Base-by-base conservation (phyloP, 1,139 yeast genomes). In the Blastobotrys petasosporus region DNA sequence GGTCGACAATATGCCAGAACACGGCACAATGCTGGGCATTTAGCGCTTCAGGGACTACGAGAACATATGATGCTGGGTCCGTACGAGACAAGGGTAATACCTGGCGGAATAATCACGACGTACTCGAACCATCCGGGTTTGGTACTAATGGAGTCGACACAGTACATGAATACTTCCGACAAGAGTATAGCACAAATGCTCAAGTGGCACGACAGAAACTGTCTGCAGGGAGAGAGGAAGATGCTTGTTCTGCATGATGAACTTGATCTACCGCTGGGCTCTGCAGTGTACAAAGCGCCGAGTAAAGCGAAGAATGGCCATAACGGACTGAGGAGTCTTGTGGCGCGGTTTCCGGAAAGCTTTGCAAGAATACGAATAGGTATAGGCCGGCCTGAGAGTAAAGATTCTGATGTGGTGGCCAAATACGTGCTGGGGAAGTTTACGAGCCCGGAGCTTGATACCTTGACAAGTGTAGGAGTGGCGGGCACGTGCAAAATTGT, bases 11-110 rank as follows among this genome's bases (percentile, higher is more conserved):
- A 76, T 56, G 63, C 65, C 12, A 70, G 70, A 5, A 84, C 95
- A 0, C 70, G 95, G 40, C 96, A 87, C 59, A 85, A 81, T 52
- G 85, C 82, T 0, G 96, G 95, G 2, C 86, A 82, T 56, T 62
- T 70, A 45, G 69, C 80, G 28, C 57, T 77, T n/a, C 30, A 50
- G 3, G 44, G 46, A 32, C 32, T 51, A n/a, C 47, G 48, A 32
- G 45, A 53, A 9, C 42, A 42, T 17, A 32, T 55, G 32, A 49
- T 44, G 9, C 32, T 52, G 13, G 59, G 58, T 3, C 49, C 45
- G 34, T 50, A 10, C 12, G 37, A 20, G 38, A 51, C 41, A 41
- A 49, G 46, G 17, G 30, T 23, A 3, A 35, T 41, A 16, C 42
- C 35, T 5, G 39, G 46, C 42, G 51, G 58, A 17, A 16, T 48